Evolutionary conservation across 768 basidiomycete species (phyloP).

Genomic region (Hygrocybe coccinea): DNA sequence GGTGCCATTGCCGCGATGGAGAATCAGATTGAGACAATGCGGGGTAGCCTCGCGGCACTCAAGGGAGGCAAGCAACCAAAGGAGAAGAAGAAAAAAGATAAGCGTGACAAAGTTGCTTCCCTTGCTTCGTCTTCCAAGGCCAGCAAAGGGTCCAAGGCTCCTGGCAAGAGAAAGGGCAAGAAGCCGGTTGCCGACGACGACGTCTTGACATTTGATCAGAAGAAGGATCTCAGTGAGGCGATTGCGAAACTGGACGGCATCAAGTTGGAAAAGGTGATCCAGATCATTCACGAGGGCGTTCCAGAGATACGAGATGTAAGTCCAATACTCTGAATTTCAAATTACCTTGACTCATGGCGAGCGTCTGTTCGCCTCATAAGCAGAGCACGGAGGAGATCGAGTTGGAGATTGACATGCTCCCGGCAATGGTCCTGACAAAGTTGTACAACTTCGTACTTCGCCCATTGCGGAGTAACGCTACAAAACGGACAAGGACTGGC

Average conservation of each 20-base stretch:
- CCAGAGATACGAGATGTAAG: conserved; percentile 91
- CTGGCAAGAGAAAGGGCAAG: conserved; percentile 51
- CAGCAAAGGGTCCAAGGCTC: conserved; percentile 45
- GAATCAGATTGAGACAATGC: conserved; percentile 74
- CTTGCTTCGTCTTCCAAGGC: conserved; percentile 65
- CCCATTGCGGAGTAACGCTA: conserved; percentile 62
- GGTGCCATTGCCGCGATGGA: conserved; percentile 76
- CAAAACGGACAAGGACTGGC: conserved; percentile 58
- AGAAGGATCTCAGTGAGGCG: conserved; percentile 96
- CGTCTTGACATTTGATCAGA: conserved; percentile 89
- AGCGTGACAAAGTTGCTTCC: conserved; percentile 44
- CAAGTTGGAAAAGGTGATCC: conserved; percentile 84
- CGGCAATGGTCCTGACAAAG: conserved; percentile 80
- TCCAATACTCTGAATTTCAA: conserved; percentile 11
- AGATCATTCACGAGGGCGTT: conserved; percentile 91
- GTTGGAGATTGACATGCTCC: conserved; percentile 91
- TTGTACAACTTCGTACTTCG: conserved; percentile 94
- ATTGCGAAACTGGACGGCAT: conserved; percentile 80
- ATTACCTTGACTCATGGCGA: conserved; percentile 10
- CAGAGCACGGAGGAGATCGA: conserved; percentile 98
- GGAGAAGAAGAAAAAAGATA: conserved; percentile 72
- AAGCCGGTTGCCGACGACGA: conserved; percentile 72
- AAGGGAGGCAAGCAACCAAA: conserved; percentile 52
- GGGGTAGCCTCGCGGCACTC: conserved; percentile 58
- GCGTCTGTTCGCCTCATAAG: conserved; percentile 10